A percentile compares a stretch with the other conserved stretches of the same genome.
These are phyloP conservation scores for Populus euphratica DNA, from an alignment of 345 rosid genomes.

Conservation along the genomic window DNA sequence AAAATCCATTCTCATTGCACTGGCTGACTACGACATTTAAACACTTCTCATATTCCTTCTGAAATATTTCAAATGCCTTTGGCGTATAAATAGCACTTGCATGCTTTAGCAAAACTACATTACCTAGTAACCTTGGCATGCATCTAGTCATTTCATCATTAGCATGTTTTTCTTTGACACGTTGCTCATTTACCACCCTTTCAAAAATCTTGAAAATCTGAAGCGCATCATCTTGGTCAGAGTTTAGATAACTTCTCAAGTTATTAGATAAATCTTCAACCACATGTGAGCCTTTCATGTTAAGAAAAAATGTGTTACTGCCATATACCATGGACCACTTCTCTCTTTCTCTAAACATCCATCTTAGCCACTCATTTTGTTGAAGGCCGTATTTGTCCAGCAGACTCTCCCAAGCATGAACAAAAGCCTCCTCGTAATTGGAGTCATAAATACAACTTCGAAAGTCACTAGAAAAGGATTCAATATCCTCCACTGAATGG, in stretches of 20 bases:
- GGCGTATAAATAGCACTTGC: constrained; percentile 5
- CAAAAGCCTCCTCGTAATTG: background rate
- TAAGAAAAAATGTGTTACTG: background rate
- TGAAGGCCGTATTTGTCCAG: background rate
- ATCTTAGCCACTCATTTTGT: background rate
- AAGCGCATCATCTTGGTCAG: background rate
- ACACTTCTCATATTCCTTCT: constrained; percentile 12
- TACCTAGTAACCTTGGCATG: background rate
- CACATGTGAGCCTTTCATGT: background rate
- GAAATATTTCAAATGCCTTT: background rate
- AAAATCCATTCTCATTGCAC: constrained; percentile 20
- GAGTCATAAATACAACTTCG: constrained; percentile 5
- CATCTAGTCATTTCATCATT: background rate
- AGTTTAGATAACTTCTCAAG: background rate
- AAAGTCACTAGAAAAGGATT: constrained; percentile 23
- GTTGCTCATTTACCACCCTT: background rate
- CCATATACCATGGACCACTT: background rate
- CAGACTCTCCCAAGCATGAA: constrained; percentile 3
- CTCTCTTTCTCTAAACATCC: background rate
- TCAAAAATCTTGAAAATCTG: constrained; percentile 3
- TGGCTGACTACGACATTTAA: constrained; percentile 25
- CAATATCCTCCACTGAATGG: constrained; percentile 11
- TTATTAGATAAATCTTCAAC: background rate
- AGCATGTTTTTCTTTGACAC: background rate
- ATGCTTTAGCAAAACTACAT: constrained; percentile 4